Percentiles rank a stretch among this genome's conserved stretches.
Evolutionary conservation across 2,329 filamentous ascomycete genomes (phyloP).

Genomic region (Ophiosphaerella korrae): DNA sequence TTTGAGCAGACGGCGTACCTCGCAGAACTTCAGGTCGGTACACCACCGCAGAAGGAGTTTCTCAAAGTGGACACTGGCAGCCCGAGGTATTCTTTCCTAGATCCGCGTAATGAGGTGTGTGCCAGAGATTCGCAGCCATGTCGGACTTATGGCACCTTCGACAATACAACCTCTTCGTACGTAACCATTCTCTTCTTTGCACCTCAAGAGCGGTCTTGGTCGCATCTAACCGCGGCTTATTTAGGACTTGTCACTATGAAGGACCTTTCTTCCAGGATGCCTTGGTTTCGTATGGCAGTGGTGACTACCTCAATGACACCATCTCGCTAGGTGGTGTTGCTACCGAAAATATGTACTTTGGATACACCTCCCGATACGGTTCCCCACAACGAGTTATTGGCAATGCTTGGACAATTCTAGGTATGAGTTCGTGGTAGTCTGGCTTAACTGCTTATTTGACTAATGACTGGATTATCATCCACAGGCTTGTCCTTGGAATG

Average conservation of each 20-base stretch:
- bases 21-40: not conserved
- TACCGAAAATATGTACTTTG: not conserved
- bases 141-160: not conserved
- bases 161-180: not conserved
- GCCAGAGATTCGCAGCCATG: not conserved
- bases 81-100: not conserved
- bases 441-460: no score
- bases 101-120: not conserved
- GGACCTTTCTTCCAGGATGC: not conserved
- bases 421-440: not conserved
- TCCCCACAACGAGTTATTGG: not conserved
- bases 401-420: not conserved
- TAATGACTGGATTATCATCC: no score
- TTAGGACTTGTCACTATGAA: not conserved
- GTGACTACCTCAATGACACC: not conserved
- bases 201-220: not conserved
- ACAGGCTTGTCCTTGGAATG: not conserved
- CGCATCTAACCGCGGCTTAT: no score
- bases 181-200: not conserved
- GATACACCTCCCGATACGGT: not conserved
- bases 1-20: not conserved
- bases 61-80: not conserved
- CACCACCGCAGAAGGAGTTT: not conserved
- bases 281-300: not conserved
- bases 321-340: not conserved